These are phyloP conservation scores for Candida wancherniae DNA, from an alignment of 805 yeast genomes.

Conservation along the genomic window DNA sequence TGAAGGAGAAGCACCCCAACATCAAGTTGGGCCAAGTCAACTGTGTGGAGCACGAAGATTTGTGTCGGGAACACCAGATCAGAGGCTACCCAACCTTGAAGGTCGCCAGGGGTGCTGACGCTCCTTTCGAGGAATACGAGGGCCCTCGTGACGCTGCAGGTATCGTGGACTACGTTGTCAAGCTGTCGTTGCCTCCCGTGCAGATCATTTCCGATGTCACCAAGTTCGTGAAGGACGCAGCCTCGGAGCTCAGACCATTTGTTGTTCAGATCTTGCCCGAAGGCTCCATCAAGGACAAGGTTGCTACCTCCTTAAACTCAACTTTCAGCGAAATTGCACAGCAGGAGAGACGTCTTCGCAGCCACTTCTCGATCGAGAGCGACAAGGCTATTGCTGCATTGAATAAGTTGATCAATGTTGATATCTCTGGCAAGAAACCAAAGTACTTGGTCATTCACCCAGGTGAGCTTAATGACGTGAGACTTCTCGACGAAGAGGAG, in stretches of 20 bases:
- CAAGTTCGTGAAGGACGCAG: conserved; percentile 47
- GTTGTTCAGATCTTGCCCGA: conserved; percentile 50
- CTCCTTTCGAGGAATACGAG: conserved; percentile 56
- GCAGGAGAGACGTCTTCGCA: conserved; percentile 54
- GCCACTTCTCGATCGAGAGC: conserved; percentile 51
- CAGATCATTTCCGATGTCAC: conserved; percentile 40
- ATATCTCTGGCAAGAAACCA: conserved; percentile 27
- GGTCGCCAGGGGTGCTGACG: conserved; percentile 58
- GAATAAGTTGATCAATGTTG: conserved; percentile 26
- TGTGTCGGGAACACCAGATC: conserved; percentile 64
- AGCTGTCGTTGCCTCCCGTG: conserved; percentile 73
- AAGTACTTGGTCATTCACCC: conserved; percentile 47
- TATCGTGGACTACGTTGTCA: conserved; percentile 72
- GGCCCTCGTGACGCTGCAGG: conserved; percentile 84
- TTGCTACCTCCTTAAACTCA: conserved; percentile 32
- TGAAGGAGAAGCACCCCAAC: conserved; percentile 47
- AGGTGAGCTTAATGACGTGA: conserved; percentile 37
- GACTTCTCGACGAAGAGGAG: conserved; percentile 40
- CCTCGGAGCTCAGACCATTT: conserved; percentile 46
- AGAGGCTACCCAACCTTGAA: conserved; percentile 84
- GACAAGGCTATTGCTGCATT: conserved; percentile 39
- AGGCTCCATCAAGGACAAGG: conserved; percentile 24
- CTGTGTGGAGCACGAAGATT: conserved; percentile 71
- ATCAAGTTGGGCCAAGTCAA: conserved; percentile 79
- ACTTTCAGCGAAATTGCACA: conserved; percentile 65